Evolutionary conservation across 2,329 filamentous ascomycete genomes (phyloP).

Genomic region (Fusarium globosum): DNA sequence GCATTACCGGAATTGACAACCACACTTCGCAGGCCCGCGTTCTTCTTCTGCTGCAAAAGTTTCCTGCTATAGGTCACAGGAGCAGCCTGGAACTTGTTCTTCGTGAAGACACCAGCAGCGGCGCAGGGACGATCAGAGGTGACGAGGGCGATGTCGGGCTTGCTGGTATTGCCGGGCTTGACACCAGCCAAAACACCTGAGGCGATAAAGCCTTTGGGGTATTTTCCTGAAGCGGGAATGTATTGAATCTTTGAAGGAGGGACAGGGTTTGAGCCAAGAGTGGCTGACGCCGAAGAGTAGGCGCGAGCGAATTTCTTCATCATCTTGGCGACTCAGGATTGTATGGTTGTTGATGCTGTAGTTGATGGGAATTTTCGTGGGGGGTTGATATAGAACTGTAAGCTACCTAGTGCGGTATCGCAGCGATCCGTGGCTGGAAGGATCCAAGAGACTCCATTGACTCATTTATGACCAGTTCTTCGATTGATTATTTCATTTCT

Average conservation of each 20-base stretch:
- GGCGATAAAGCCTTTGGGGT: conserved; percentile 89
- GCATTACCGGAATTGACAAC: conserved; percentile 96
- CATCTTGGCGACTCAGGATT: conserved; percentile 18
- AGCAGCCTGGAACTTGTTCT: conserved; percentile 97
- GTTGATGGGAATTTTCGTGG: conserved; percentile 22
- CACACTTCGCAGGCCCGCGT: conserved; percentile 79
- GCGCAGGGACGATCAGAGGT: conserved; percentile 87
- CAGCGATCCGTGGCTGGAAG: conserved; percentile 28
- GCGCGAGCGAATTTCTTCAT: conserved; percentile 51
- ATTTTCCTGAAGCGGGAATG: conserved; percentile 84
- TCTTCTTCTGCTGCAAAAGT: conserved; percentile 73
- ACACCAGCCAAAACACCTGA: conserved; percentile 92
- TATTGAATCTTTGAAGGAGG: conserved; percentile 90
- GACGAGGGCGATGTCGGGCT: conserved; percentile 90
- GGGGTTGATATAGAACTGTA: conserved; percentile 15
- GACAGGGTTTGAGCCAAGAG: conserved; percentile 55
- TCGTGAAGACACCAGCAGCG: conserved; percentile 93
- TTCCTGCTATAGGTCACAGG: conserved; percentile 87
- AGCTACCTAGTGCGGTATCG: conserved; percentile 31
- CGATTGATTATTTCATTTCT: background rate
- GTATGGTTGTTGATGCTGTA: conserved; percentile 22
- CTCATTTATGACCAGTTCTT: background rate
- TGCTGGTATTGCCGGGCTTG: conserved; percentile 90
- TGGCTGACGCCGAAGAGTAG: conserved; percentile 47
- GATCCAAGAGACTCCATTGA: conserved; percentile 18